Evolutionary conservation across 495 filamentous ascomycete species (phyloP).

Genomic region (Annulohypoxylon stygium): DNA sequence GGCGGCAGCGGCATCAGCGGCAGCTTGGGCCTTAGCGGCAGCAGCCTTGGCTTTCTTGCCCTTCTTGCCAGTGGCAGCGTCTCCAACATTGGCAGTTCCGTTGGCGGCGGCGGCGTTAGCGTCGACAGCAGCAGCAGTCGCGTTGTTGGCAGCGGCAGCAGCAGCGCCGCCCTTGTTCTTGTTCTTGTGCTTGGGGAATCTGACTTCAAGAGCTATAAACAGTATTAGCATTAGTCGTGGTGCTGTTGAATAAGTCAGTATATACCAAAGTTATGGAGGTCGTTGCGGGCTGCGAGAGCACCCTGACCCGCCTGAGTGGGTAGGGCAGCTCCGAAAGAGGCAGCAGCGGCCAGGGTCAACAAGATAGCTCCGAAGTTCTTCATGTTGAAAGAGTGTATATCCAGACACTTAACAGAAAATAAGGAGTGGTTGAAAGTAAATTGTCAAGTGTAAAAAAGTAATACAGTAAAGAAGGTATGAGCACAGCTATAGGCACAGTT

Average conservation of each 20-base stretch:
- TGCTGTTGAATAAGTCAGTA: not conserved
- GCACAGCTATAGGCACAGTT: slow-evolving; percentile 53
- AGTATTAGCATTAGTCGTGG: slow-evolving; percentile 7
- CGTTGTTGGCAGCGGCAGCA: slow-evolving; percentile 39
- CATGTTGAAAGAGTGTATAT: slow-evolving; percentile 54
- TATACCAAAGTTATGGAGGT: slow-evolving; percentile 28
- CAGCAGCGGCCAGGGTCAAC: slow-evolving; percentile 52
- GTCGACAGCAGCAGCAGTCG: slow-evolving; percentile 33
- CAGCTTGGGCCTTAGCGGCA: slow-evolving; percentile 11
- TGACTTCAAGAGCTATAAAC: slow-evolving; percentile 36
- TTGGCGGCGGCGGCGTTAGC: slow-evolving; percentile 33
- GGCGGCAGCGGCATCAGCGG: slow-evolving; percentile 9
- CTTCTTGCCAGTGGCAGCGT: slow-evolving; percentile 10
- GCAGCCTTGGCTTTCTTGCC: slow-evolving; percentile 17
- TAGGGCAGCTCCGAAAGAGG: slow-evolving; percentile 50
- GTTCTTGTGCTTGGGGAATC: slow-evolving; percentile 37
- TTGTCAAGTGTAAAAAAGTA: slow-evolving; percentile 27
- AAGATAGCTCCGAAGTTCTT: slow-evolving; percentile 57
- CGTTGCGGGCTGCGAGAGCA: slow-evolving; percentile 24
- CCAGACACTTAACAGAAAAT: slow-evolving; percentile 45
- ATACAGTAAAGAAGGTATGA: slow-evolving; percentile 52
- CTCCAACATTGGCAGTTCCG: slow-evolving; percentile 28
- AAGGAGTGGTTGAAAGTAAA: slow-evolving; percentile 44
- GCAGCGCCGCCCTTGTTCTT: slow-evolving; percentile 12
- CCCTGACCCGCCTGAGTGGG: slow-evolving; percentile 36